phyloP scores from a whole-genome alignment of 129 eudicot species.

The Silybum marianum region DNA sequence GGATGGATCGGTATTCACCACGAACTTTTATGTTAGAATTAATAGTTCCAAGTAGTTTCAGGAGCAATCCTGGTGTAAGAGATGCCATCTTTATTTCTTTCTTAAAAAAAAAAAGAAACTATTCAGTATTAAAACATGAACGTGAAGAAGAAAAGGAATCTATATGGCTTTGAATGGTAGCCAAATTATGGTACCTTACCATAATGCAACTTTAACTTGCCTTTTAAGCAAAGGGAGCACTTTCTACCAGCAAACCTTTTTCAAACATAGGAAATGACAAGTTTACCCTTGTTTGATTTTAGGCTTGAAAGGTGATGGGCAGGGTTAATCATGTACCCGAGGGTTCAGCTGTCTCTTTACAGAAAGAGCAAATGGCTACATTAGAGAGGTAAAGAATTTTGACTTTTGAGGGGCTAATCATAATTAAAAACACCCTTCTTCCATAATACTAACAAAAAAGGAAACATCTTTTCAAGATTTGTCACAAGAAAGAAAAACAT shows the following conservation, averaged over 20 bases:
- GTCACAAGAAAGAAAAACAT: not conserved
- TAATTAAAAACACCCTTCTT: constrained; percentile 1
- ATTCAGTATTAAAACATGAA: constrained; percentile 18
- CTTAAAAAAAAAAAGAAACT: not conserved
- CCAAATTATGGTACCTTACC: constrained; percentile 29
- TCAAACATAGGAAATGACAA: constrained; percentile 15
- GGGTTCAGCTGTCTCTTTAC: constrained; percentile 42
- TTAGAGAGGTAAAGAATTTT: constrained; percentile 35
- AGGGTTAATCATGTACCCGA: not conserved
- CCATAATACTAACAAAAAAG: not conserved
- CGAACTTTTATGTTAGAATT: constrained; percentile 72
- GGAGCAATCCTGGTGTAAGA: constrained; percentile 74
- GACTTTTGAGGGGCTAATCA: not conserved
- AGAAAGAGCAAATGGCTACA: constrained; percentile 44
- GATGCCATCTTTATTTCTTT: constrained; percentile 58
- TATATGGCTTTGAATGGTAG: constrained; percentile 6
- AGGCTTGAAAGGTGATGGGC: constrained; percentile 7
- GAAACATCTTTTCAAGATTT: not conserved
- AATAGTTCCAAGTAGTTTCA: constrained; percentile 77
- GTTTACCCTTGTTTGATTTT: constrained; percentile 29
- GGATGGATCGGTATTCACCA: constrained; percentile 85
- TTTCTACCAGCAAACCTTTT: constrained; percentile 32
- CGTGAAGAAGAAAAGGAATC: constrained; percentile 18
- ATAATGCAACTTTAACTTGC: constrained; percentile 48
- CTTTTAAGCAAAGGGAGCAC: constrained; percentile 61